A percentile compares a stretch with the other conserved stretches of the same genome.
phyloP scores from a whole-genome alignment of 805 yeast species.

The Hanseniaspora singularis region DNA sequence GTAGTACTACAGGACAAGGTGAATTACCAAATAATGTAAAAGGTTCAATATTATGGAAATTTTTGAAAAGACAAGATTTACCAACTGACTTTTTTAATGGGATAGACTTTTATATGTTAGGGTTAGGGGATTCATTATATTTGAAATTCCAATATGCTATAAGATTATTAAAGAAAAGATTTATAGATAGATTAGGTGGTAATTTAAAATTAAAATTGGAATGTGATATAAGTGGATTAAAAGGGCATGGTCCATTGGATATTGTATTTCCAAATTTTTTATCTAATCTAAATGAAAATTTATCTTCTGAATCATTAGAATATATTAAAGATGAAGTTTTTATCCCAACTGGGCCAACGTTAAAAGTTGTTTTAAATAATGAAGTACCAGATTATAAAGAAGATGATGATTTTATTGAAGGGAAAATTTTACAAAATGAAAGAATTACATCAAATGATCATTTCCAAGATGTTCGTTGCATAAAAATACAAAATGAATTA shows the following conservation, averaged over 20 bases:
- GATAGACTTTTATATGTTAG: slow-evolving; percentile 59
- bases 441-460: slow-evolving; percentile 62
- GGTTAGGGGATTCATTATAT: slow-evolving; percentile 88
- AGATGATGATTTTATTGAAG: slow-evolving; percentile 2
- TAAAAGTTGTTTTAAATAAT: slow-evolving; percentile 2
- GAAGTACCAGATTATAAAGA: neutral
- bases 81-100: slow-evolving; percentile 51
- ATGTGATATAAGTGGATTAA: slow-evolving; percentile 73
- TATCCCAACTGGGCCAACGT: slow-evolving; percentile 25
- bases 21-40: slow-evolving; percentile 70
- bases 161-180: slow-evolving; percentile 64
- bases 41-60: slow-evolving; percentile 47
- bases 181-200: slow-evolving; percentile 69
- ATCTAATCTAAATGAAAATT: slow-evolving; percentile 25
- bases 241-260: slow-evolving; percentile 48
- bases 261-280: slow-evolving; percentile 26
- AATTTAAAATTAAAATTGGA: slow-evolving; percentile 49
- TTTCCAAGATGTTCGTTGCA: slow-evolving; percentile 77
- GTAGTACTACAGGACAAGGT: slow-evolving; percentile 94
- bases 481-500: slow-evolving; percentile 33
- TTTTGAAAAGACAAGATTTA: slow-evolving; percentile 54
- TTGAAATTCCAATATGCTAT: slow-evolving; percentile 83
- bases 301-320: slow-evolving; percentile 17
- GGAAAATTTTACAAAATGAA: slow-evolving; percentile 38
- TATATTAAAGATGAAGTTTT: slow-evolving; percentile 22